A percentile compares a stretch with the other conserved stretches of the same genome.
phyloP scores from a whole-genome alignment of 2,329 filamentous ascomycete species.

The Tolypocladium tropicale region DNA sequence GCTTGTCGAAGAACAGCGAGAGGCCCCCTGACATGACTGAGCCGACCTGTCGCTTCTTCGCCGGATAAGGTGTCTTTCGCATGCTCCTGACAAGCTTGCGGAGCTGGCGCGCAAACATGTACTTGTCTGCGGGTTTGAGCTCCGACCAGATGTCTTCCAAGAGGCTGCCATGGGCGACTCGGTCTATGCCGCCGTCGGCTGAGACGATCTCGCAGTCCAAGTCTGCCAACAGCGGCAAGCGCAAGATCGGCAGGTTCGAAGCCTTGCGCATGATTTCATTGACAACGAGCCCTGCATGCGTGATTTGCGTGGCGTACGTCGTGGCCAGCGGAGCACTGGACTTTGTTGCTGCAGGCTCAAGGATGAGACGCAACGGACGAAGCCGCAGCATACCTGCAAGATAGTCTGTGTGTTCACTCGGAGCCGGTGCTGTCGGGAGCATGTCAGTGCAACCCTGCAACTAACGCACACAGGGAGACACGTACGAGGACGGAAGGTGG shows the following conservation, averaged over 20 bases:
- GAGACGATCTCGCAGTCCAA: background rate
- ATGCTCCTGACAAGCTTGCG: slow-evolving; percentile 15
- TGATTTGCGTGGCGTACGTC: slow-evolving; percentile 1
- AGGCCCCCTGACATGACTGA: slow-evolving; percentile 8
- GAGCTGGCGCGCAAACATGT: slow-evolving; percentile 13
- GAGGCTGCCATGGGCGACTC: slow-evolving; percentile 11
- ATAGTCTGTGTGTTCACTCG: slow-evolving; percentile 4
- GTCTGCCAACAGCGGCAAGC: slow-evolving; percentile 3
- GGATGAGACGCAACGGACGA: slow-evolving; percentile 5
- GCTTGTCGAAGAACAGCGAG: slow-evolving; percentile 16
- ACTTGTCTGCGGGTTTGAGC: slow-evolving; percentile 12
- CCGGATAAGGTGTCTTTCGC: slow-evolving; percentile 2
- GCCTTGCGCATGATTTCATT: slow-evolving; percentile 2
- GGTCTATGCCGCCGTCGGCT: background rate
- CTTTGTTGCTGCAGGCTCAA: slow-evolving; percentile 1
- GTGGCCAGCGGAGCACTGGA: background rate
- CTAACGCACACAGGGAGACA: background rate
- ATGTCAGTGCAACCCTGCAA: background rate
- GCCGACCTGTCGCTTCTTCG: slow-evolving; percentile 4
- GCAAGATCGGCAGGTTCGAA: slow-evolving; percentile 7
- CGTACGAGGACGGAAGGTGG: background rate
- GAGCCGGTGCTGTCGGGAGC: background rate
- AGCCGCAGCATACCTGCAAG: slow-evolving; percentile 7
- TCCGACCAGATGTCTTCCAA: slow-evolving; percentile 18
- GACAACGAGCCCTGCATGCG: slow-evolving; percentile 8